Evolutionary conservation across 148 eudicot genomes (phyloP).

Genomic region (Vaccinium corymbosum): DNA sequence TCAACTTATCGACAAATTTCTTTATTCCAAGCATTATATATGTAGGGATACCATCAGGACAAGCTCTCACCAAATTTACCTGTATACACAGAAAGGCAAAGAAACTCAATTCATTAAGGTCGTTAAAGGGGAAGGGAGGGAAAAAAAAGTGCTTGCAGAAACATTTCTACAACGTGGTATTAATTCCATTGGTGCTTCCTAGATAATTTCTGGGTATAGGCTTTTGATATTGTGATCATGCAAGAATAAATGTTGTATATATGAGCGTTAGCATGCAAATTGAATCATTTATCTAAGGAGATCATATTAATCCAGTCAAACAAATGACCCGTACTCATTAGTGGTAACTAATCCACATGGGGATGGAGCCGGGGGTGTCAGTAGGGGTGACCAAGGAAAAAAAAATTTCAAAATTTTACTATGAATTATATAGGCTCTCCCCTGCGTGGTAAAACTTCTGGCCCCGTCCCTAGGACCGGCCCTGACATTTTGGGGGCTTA

Average conservation of each 20-base stretch:
- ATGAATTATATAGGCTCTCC: too few relatives aligned
- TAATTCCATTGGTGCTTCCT: not conserved
- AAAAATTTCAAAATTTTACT: too few relatives aligned
- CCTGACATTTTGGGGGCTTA: too few relatives aligned
- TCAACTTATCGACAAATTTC: not conserved
- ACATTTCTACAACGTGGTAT: not conserved
- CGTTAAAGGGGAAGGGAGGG: not conserved
- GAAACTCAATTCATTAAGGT: not conserved
- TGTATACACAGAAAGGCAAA: not conserved
- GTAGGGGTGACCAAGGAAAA: too few relatives aligned
- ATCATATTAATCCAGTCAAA: too few relatives aligned
- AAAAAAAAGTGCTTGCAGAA: not conserved
- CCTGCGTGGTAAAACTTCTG: too few relatives aligned
- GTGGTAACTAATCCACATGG: too few relatives aligned
- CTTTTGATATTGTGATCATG: not conserved
- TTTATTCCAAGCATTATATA: not conserved
- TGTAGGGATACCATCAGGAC: not conserved
- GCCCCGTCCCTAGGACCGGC: too few relatives aligned
- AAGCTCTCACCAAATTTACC: slow-evolving; percentile 1
- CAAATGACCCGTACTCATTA: too few relatives aligned
- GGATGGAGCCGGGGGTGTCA: too few relatives aligned
- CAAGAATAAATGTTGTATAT: not conserved
- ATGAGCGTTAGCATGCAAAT: too few relatives aligned
- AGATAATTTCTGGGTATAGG: not conserved
- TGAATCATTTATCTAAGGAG: too few relatives aligned